phyloP scores from a whole-genome alignment of 1,139 yeast species.

The Nakaseomyces nivariensis region DNA sequence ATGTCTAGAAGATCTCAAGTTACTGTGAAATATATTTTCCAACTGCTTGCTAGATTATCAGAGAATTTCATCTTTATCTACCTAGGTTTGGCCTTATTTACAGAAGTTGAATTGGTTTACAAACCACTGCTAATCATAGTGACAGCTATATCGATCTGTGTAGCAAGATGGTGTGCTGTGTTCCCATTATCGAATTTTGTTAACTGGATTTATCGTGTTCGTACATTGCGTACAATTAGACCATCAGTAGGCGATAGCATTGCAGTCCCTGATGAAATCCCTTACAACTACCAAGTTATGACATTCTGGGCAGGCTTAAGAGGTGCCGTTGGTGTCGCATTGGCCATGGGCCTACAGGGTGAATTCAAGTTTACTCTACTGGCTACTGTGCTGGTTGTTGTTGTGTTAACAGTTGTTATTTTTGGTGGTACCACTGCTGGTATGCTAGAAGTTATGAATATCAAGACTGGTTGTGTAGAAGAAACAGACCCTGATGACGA shows the following conservation, averaged over 20 bases:
- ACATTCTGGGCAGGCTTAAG: slow-evolving; percentile 98
- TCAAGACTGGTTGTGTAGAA: slow-evolving; percentile 81
- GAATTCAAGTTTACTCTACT: slow-evolving; percentile 80
- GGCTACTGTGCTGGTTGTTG: slow-evolving; percentile 94
- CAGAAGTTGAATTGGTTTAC: slow-evolving; percentile 91
- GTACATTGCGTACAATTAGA: slow-evolving; percentile 30
- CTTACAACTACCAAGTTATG: slow-evolving; percentile 96
- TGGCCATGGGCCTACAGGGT: slow-evolving; percentile 96
- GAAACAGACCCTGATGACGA: slow-evolving; percentile 82
- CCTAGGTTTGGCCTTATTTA: slow-evolving; percentile 84
- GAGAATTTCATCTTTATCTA: slow-evolving; percentile 96
- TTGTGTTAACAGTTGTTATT: slow-evolving; percentile 86
- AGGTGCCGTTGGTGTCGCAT: slow-evolving; percentile 98
- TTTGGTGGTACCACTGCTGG: slow-evolving; percentile 99
- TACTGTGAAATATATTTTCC: slow-evolving; percentile 91
- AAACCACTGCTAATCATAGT: slow-evolving; percentile 87
- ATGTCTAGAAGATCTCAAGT: slow-evolving; percentile 97
- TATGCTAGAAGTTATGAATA: slow-evolving; percentile 90
- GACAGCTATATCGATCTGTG: slow-evolving; percentile 81
- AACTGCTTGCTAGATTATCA: slow-evolving; percentile 83
- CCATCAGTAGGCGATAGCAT: slow-evolving; percentile 32
- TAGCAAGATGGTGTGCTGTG: slow-evolving; percentile 95
- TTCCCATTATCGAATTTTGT: slow-evolving; percentile 83
- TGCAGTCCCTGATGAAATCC: slow-evolving; percentile 74
- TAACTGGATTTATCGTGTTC: slow-evolving; percentile 65